These are phyloP conservation scores for Yamadazyma endophytica DNA, from an alignment of 805 yeast species.

Conservation along the genomic window DNA sequence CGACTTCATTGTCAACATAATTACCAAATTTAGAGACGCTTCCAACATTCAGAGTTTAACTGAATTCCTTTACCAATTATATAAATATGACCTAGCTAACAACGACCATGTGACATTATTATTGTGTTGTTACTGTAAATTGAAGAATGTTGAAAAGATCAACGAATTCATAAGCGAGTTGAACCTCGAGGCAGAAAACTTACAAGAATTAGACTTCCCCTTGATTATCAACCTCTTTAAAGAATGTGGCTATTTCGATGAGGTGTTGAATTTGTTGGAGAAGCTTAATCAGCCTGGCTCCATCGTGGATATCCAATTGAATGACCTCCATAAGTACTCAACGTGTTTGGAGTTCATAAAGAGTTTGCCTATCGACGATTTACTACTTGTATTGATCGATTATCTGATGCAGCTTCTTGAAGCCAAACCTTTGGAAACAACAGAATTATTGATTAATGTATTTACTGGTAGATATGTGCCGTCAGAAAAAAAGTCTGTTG, in stretches of 20 bases:
- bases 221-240: constrained; percentile 65
- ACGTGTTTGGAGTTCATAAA: constrained; percentile 58
- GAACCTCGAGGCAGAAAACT: constrained; percentile 16
- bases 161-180: constrained; percentile 48
- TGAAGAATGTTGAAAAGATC: constrained; percentile 58
- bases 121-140: constrained; percentile 74
- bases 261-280: constrained; percentile 68
- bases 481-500: neutral
- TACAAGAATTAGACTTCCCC: constrained; percentile 54
- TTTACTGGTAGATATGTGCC: constrained; percentile 83
- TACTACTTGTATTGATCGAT: constrained; percentile 64
- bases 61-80: constrained; percentile 57
- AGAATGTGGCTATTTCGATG: constrained; percentile 61
- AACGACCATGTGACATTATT: constrained; percentile 79
- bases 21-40: constrained; percentile 74
- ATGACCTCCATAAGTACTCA: constrained; percentile 47
- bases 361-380: constrained; percentile 70
- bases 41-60: constrained; percentile 65
- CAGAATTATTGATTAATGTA: constrained; percentile 75
- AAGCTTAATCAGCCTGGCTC: constrained; percentile 67
- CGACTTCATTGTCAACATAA: constrained; percentile 61
- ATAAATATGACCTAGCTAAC: constrained; percentile 53
- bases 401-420: constrained; percentile 65
- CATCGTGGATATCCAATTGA: constrained; percentile 71
- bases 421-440: constrained; percentile 71